Evolutionary conservation across 2,329 filamentous ascomycete genomes (phyloP).

Genomic region (Alternaria novae-zelandiae): DNA sequence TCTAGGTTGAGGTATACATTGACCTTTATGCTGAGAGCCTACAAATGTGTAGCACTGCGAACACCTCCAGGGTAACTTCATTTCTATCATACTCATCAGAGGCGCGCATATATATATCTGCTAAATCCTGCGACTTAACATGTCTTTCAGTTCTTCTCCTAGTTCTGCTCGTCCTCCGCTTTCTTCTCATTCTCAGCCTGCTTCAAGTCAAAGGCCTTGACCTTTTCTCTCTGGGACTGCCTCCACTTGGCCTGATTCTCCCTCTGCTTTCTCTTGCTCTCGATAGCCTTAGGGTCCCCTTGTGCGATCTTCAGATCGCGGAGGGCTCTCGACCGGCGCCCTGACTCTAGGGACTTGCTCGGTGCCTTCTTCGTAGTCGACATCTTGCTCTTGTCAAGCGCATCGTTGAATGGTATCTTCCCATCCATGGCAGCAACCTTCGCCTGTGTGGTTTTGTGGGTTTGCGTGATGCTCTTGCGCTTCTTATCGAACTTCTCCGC

Average conservation of each 20-base stretch:
- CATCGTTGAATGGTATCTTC: neutral
- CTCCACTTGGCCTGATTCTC: neutral
- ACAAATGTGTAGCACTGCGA: neutral
- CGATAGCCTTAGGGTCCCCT: neutral
- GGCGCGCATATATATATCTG: neutral
- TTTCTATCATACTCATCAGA: neutral
- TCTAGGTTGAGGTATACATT: neutral
- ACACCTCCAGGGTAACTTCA: neutral
- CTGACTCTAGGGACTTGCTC: neutral
- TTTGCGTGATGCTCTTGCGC: too few species aligned
- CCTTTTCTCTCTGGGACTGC: neutral
- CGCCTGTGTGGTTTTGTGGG: too few species aligned
- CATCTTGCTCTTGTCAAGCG: neutral
- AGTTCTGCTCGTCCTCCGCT: neutral
- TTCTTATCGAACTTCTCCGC: neutral
- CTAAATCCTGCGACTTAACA: neutral
- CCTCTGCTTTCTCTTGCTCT: neutral
- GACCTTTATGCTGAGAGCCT: neutral
- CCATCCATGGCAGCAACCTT: neutral
- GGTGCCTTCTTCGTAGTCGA: neutral
- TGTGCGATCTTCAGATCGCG: neutral
- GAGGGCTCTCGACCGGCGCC: neutral
- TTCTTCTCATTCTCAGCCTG: neutral
- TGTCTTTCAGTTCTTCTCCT: rapidly evolving
- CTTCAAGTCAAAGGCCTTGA: neutral